Conservation (phyloP, 257 asterid genomes). For the Mentha longifolia region DNA sequence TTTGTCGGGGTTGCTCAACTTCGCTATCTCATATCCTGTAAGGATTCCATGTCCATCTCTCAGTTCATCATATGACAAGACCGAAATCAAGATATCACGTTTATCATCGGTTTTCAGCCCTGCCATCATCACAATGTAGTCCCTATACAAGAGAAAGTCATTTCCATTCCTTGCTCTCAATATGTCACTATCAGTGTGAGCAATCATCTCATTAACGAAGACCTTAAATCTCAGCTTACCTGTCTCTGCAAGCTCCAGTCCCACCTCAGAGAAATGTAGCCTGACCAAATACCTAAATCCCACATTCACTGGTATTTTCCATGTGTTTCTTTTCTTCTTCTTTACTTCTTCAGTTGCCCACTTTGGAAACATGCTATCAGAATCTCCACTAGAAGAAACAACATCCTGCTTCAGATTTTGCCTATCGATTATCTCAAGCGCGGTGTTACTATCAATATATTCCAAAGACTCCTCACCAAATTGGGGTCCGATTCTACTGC, state of each 20-base stretch:
- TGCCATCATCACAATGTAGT: constrained; percentile 47
- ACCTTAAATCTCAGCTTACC: constrained; percentile 31
- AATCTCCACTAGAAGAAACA: constrained; percentile 30
- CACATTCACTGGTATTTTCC: constrained; percentile 51
- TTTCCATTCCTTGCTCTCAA: constrained; percentile 38
- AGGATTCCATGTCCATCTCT: constrained; percentile 37
- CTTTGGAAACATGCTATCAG: constrained; percentile 37
- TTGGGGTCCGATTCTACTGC: constrained; percentile 3
- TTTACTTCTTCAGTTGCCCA: constrained; percentile 30
- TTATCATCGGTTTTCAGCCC: constrained; percentile 50
- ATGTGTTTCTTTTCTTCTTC: constrained; percentile 31
- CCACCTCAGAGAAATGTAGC: constrained; percentile 56
- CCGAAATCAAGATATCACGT: constrained; percentile 43
- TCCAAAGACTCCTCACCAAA: constrained; percentile 35
- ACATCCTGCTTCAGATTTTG: constrained; percentile 38
- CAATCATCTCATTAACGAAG: constrained; percentile 45
- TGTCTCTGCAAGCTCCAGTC: constrained; percentile 31
- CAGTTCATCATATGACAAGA: constrained; percentile 38
- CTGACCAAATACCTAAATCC: constrained; percentile 61
- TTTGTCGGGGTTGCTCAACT: constrained; percentile 53
- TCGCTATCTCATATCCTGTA: constrained; percentile 49
- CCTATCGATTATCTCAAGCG: constrained; percentile 50
- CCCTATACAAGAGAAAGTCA: constrained; percentile 33
- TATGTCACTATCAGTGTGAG: constrained; percentile 38
- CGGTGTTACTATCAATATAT: constrained; percentile 48